phyloP scores from a whole-genome alignment of 2,329 filamentous ascomycete genomes.

The Neophaeococcomyces aloes region DNA sequence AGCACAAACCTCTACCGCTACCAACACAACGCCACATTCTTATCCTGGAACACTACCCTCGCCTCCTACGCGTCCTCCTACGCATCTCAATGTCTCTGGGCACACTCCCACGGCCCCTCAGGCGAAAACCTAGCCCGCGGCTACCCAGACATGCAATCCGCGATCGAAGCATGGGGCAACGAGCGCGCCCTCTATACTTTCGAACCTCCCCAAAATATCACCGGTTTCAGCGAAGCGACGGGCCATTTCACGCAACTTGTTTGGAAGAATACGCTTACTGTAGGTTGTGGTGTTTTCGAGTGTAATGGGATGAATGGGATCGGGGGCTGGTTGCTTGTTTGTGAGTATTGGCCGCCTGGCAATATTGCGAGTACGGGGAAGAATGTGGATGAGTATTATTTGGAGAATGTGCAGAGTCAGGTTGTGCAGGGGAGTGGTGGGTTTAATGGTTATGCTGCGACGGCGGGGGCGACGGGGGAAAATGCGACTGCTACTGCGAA shows the following conservation, averaged over 20 bases:
- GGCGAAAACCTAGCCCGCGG: conserved; percentile 68
- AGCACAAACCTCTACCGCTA: conserved; percentile 56
- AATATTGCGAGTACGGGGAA: conserved; percentile 41
- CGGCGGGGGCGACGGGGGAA: conserved; percentile 16
- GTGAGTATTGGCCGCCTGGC: conserved; percentile 59
- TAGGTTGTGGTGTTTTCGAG: conserved; percentile 45
- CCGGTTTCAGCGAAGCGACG: conserved; percentile 48
- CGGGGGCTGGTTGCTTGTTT: conserved; percentile 56
- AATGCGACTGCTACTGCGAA: conserved; percentile 2
- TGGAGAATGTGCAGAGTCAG: conserved; percentile 18
- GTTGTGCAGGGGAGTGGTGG: conserved; percentile 11
- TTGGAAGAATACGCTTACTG: conserved; percentile 52
- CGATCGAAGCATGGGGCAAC: conserved; percentile 56
- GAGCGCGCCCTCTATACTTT: conserved; percentile 53
- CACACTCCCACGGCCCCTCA: conserved; percentile 48
- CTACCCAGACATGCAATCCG: conserved; percentile 48
- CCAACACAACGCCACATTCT: conserved; percentile 48
- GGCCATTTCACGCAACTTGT: conserved; percentile 67
- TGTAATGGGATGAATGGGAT: conserved; percentile 29
- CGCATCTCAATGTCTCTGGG: conserved; percentile 34
- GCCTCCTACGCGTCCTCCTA: conserved; percentile 45
- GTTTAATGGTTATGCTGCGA: conserved; percentile 15
- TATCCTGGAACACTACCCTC: conserved; percentile 58
- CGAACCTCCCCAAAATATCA: conserved; percentile 28
- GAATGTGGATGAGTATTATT: conserved; percentile 16